phyloP scores from a whole-genome alignment of 768 basidiomycete species.

The Nevesoporus exiguus region DNA sequence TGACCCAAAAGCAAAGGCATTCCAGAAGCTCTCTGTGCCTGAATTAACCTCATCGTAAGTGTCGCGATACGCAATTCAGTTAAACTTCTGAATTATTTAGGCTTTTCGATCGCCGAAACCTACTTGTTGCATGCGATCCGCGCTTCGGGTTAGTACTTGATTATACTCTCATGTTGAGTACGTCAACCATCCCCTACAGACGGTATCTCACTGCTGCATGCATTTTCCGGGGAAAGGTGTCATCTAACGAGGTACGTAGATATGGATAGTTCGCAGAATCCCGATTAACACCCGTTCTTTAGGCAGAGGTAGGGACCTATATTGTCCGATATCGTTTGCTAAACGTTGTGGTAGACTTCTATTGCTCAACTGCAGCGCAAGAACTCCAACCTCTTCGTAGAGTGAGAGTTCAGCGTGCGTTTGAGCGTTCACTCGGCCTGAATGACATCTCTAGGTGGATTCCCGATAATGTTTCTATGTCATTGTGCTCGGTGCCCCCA shows the following conservation, averaged over 20 bases:
- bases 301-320: conserved; percentile 49
- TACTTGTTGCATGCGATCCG: conserved; percentile 83
- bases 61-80: background rate
- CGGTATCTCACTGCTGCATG: conserved; percentile 85
- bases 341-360: conserved; percentile 45
- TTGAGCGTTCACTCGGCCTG: background rate
- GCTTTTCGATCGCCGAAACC: conserved; percentile 74
- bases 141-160: conserved; percentile 52
- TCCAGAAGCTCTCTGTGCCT: conserved; percentile 54
- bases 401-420: conserved; percentile 43
- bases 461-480: conserved; percentile 85
- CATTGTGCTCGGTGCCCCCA: conserved; percentile 78
- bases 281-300: conserved; percentile 8
- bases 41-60: conserved; percentile 76
- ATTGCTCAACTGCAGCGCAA: conserved; percentile 72
- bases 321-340: conserved; percentile 8
- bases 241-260: conserved; percentile 71
- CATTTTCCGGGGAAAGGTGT: conserved; percentile 81
- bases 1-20: conserved; percentile 59
- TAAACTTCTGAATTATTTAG: conserved; percentile 34
- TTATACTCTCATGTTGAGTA: background rate
- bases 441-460: conserved; percentile 59
- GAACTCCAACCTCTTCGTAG: conserved; percentile 74
- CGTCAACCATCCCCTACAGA: conserved; percentile 35
- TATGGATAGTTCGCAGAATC: background rate